phyloP scores from a whole-genome alignment of 768 basidiomycete genomes.

The Suillus tomentosus region DNA sequence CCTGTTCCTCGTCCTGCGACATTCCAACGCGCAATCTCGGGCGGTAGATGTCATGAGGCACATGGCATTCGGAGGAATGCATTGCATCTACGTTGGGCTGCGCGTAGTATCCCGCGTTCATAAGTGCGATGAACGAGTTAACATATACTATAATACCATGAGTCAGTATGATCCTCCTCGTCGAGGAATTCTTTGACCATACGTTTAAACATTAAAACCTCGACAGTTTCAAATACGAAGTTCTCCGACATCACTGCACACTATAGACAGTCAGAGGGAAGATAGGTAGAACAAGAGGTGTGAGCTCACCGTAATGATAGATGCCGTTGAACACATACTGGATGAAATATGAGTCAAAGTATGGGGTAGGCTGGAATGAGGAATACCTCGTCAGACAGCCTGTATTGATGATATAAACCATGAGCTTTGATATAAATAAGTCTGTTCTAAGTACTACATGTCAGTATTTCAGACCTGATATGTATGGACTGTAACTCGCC shows the following conservation, averaged over 20 bases:
- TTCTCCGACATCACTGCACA: slow-evolving; percentile 3
- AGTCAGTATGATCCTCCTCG: background rate
- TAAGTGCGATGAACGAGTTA: slow-evolving; percentile 3
- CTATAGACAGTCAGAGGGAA: background rate
- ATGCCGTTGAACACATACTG: background rate
- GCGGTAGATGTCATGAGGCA: background rate
- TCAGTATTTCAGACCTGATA: background rate
- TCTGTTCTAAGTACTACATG: background rate
- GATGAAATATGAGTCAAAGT: background rate
- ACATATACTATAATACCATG: background rate
- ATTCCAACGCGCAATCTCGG: too few relatives aligned
- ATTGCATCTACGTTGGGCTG: background rate
- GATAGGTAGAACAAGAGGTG: background rate
- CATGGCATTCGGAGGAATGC: background rate
- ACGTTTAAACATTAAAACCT: background rate
- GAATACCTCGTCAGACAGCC: slow-evolving; percentile 9
- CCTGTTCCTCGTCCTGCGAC: background rate
- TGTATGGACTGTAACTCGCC: background rate
- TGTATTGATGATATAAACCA: background rate
- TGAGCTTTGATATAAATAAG: background rate
- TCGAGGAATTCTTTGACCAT: background rate
- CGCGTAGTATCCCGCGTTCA: slow-evolving; percentile 6
- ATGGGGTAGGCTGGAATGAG: background rate
- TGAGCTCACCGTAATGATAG: background rate
- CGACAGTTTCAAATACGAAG: background rate